Conservation (phyloP, 768 basidiomycete species). For the Tulasnella sp. region DNA sequence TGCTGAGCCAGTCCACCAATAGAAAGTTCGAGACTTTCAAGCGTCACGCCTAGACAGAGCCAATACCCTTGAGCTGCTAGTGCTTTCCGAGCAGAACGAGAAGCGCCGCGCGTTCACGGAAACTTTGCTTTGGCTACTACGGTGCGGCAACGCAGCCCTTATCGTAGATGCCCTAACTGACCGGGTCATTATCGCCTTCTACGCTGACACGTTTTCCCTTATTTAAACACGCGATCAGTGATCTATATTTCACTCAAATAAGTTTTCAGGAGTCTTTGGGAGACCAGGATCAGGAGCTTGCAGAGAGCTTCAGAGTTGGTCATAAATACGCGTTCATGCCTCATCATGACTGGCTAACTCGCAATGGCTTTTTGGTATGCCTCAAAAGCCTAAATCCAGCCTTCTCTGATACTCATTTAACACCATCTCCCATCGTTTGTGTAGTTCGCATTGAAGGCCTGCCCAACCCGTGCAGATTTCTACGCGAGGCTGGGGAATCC, state of each 20-base stretch:
- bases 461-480: conserved; percentile 57
- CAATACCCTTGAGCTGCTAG: conserved; percentile 75
- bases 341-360: conserved; percentile 62
- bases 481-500: conserved; percentile 53
- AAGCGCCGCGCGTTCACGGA: conserved; percentile 87
- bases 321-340: conserved; percentile 81
- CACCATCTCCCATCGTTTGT: background rate
- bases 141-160: conserved; percentile 33
- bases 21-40: conserved; percentile 91
- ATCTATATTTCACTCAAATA: conserved; percentile 81
- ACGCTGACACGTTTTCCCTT: background rate
- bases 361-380: conserved; percentile 53
- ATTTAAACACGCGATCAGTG: conserved; percentile 43
- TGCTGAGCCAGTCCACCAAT: background rate
- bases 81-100: conserved; percentile 75
- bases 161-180: background rate
- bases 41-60: conserved; percentile 60
- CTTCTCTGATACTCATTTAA: background rate
- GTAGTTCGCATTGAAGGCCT: conserved; percentile 62
- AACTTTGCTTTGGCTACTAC: conserved; percentile 87
- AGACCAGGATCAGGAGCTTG: conserved; percentile 63
- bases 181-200: background rate
- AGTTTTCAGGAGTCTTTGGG: conserved; percentile 69
- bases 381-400: background rate
- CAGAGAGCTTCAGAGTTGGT: conserved; percentile 67